Evolutionary conservation across 2,329 filamentous ascomycete species (phyloP), one percentile per base, ranked within the genome.

Genomic region (Tolypocladium cylindrosporum): DNA sequence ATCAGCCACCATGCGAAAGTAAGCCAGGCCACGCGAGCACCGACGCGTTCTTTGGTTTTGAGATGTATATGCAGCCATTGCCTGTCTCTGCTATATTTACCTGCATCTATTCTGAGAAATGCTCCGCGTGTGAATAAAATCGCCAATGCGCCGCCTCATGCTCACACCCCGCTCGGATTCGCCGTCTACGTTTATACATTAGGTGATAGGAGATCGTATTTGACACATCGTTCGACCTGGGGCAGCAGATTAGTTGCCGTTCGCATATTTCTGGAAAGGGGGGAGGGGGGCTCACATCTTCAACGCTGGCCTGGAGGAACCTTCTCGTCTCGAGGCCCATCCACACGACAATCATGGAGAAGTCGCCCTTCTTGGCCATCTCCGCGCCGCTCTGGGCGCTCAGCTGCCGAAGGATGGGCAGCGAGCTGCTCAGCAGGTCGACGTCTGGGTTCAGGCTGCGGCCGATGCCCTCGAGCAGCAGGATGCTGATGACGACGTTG

Each of bases 401-500:
- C 3, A 99, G 79, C 70, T 96, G 88, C 65, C 94, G 82, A 58
- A 99, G 75, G 54, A 99, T 97, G 0, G 94, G 94, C 54, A 99
- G 77, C 9, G 92, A 91, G 67, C 90, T 92, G 68, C 77, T 81
- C 63, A 99, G 87, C 14, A 99, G 78, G 73, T 99, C 94, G 53
- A 97, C 77, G 56, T 93, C 80, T 0, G 94, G 93, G 70, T 97
- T 88, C 19, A 99, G 75, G 59, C 81, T 90, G 61, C 94, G 83
- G 0, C 94, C 94, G 67, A 97, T 99, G 8, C 94, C 94, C 71
- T 99, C 94, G 1, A 99, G 79, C 2, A 99, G 79, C 40, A 99
- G 76, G 56, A 97, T 97, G 60, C 91, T 96, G 59, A 99, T 88
- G 37, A 99, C 93, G 5, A 99, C 94, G 68, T 99, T 99, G 69